Evolutionary conservation across 352 stramenopile species (phyloP), one percentile per base, ranked within the genome.

Genomic region (Phytophthora colocasiae): DNA sequence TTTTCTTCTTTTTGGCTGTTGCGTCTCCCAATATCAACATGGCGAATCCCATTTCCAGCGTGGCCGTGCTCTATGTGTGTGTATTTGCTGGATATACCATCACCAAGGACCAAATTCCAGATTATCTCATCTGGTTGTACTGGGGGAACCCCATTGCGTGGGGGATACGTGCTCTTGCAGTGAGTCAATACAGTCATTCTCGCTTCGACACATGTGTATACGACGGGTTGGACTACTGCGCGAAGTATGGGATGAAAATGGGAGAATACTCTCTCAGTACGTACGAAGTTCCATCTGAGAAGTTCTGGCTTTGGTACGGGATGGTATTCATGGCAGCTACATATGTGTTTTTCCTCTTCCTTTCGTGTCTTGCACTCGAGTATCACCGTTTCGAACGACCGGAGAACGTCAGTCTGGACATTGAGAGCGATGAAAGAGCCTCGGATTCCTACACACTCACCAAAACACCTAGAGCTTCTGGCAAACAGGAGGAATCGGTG

Each of bases 81-180:
- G 11, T 83, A 1, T 85, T 80, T 38, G 47, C 49, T 0, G 76
- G 78, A 15, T 85, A 78, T 51, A 34, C 71, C 38, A 62, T 81
- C 48, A 60, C 71, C 0, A 64, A 67, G 12, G 36, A 57, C 52
- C 41, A 72, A 6, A 77, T 87, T 2, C 71, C 73, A 31, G 36
- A 64, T 22, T 64, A 58, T 4, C 57, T 71, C 0, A 63, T 67
- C 4, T 84, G 73, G 71, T 2, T 86, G 4, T 87, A 87, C 44
- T 85, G 62, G 59, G 40, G 71, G 7, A 86, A 84, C 38, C 80
- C 80, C 1, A 53, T 78, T 2, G 38, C 66, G 19, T 87, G 76
- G 71, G 32, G n/a, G 3, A n/a, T 79, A 17, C 71, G 76, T 0
- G 53, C 61, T 5, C 7, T 56, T 15, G 44, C 17, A 17, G 26